Base-by-base conservation (phyloP, 257 asterid species). In the Verbena officinalis region DNA sequence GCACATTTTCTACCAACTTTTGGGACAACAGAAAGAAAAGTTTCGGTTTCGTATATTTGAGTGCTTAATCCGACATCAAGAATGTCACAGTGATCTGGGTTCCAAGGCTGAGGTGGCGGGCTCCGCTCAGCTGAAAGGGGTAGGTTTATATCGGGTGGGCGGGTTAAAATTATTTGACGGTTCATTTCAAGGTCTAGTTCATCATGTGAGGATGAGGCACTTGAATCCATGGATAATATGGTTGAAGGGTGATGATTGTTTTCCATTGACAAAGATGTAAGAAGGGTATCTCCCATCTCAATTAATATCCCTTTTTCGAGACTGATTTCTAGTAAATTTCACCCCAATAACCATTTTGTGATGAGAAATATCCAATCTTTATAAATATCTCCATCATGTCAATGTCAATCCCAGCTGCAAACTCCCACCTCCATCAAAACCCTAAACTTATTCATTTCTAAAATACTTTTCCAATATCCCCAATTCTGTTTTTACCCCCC, bases 111-210 rank as follows among this genome's bases (percentile, higher is more conserved):
- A 1, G 81, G 79, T 46, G 84, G 91, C 5, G 84, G 87, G 80
- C 87, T 85, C 52, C 76, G 81, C 73, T 81, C 93, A 4, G 75
- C 88, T 3, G 93, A 88, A 53, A 85, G 77, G 44, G 96, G 93
- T 7, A 88, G 55, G 70, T 88, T 88, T 38, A 88, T 88, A 48
- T 88, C 90, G 1, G 93, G 96, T 0, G 96, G 92, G 23, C 81
- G 82, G 50, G 87, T 71, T 17, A 77, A 61, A 19, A 76, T 73
- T 46, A 77, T 77, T 51, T 77, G 90, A 53, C 83, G 78, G 60
- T 69, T 83, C 94, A 83, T 74, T 46, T 83, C 94, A 3, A 79
- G 87, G 64, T 83, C 90, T 11, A 78, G 21, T 9, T 85, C 87
- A 7, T 83, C 92, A 43, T 83, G 90, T 23, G 85, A 79, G 38